phyloP scores from a whole-genome alignment of 176 grass and related monocot species.

The Metroxylon sagu region DNA sequence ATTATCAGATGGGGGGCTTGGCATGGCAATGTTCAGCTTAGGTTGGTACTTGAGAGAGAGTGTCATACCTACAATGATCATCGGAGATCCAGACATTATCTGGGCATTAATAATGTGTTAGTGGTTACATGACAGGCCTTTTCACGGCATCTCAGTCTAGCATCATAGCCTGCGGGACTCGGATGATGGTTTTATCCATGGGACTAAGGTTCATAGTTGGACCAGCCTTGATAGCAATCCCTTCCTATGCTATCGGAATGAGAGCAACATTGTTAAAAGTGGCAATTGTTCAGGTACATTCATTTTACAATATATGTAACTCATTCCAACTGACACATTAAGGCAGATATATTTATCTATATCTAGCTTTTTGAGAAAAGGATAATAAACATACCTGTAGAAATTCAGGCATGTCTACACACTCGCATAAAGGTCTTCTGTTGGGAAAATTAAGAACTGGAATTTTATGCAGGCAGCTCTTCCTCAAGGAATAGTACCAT shows the following conservation, averaged over 20 bases:
- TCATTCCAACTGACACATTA: no score
- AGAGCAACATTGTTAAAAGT: constrained; percentile 52
- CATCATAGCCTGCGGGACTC: constrained; percentile 69
- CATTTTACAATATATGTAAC: background rate
- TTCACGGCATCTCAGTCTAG: constrained; percentile 71
- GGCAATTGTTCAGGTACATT: constrained; percentile 67
- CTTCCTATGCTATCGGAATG: constrained; percentile 65
- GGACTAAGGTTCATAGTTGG: constrained; percentile 70
- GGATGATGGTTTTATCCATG: constrained; percentile 53
- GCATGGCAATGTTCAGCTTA: constrained; percentile 98
- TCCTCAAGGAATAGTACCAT: constrained; percentile 91
- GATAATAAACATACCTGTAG: no score
- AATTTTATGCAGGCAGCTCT: constrained; percentile 55
- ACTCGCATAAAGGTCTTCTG: no score
- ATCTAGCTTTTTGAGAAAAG: no score
- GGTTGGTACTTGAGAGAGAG: constrained; percentile 24
- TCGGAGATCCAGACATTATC: background rate
- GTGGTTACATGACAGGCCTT: constrained; percentile 38
- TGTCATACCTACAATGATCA: constrained; percentile 6
- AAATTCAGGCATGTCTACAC: no score
- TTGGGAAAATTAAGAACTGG: no score
- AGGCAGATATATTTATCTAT: no score
- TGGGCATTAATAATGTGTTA: background rate
- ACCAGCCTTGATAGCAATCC: constrained; percentile 50
- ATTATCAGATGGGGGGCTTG: constrained; percentile 81